Conservation (phyloP, 2,329 filamentous ascomycete species). For the Beauveria australis region DNA sequence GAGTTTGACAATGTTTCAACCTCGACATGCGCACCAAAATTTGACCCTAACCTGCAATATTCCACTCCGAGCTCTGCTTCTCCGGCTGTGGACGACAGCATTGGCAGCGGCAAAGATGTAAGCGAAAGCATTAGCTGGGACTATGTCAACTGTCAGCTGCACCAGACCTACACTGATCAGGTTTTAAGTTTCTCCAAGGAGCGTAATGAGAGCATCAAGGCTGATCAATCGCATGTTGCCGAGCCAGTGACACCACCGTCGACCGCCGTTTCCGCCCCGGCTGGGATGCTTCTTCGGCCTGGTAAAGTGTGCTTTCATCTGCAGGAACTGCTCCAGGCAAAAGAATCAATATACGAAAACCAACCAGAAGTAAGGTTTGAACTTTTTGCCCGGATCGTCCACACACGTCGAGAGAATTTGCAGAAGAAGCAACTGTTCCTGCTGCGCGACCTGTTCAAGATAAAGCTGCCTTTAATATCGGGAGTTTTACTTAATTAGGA, state of each 20-base stretch:
- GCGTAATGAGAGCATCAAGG: too few relatives aligned
- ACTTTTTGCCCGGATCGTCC: conserved; percentile 52
- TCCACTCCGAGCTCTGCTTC: conserved; percentile 21
- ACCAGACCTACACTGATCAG: neutral
- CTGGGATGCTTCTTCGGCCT: conserved; percentile 13
- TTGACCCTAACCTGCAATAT: conserved; percentile 27
- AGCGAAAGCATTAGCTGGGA: conserved; percentile 33
- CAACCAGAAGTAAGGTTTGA: conserved; percentile 44
- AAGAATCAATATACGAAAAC: conserved; percentile 23
- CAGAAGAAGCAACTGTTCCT: conserved; percentile 51
- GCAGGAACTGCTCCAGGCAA: conserved; percentile 48
- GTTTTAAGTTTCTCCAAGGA: neutral
- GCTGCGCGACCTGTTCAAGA: conserved; percentile 55
- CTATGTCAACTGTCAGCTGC: conserved; percentile 17
- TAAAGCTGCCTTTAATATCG: conserved; percentile 42
- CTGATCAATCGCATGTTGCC: neutral
- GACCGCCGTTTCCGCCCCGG: neutral
- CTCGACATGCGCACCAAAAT: conserved; percentile 26
- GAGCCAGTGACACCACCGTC: neutral
- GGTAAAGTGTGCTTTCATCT: conserved; percentile 52
- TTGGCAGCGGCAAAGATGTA: conserved; percentile 2
- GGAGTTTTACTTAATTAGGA: conserved; percentile 23
- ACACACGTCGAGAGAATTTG: conserved; percentile 45
- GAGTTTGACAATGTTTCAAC: conserved; percentile 21
- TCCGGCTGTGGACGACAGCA: neutral